Evolutionary conservation across 371 early-diverging fungal species (phyloP).

Genomic region (Mortierella sp.): DNA sequence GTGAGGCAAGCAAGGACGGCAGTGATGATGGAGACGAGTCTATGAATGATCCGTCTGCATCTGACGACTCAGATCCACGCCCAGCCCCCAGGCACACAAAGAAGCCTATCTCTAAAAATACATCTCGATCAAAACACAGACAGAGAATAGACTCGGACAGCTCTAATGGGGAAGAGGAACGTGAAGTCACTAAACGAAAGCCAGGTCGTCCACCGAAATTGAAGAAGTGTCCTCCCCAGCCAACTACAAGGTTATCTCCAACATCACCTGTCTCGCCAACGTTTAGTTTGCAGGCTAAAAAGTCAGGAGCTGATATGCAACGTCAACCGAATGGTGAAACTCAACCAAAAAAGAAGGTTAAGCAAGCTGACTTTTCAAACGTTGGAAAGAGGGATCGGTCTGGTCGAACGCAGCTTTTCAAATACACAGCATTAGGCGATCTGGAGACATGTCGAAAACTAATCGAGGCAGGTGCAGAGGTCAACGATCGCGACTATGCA

Average conservation of each 20-base stretch:
- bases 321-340: constrained; percentile 8
- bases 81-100: constrained; percentile 14
- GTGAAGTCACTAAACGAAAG: constrained; percentile 9
- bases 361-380: constrained; percentile 50
- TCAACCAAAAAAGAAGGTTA: constrained; percentile 32
- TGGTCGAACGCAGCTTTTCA: constrained; percentile 70
- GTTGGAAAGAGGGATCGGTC: constrained; percentile 70
- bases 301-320: constrained; percentile 2
- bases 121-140: constrained; percentile 16
- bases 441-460: constrained; percentile 63
- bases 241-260: constrained; percentile 16
- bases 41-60: constrained; percentile 19
- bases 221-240: constrained; percentile 10
- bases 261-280: constrained; percentile 17
- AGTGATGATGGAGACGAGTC: constrained; percentile 20
- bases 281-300: constrained; percentile 9
- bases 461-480: constrained; percentile 65
- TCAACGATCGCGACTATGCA: constrained; percentile 72
- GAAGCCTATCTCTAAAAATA: neutral
- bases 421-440: constrained; percentile 64
- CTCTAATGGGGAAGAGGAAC: constrained; percentile 33
- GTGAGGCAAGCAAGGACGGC: constrained; percentile 15
- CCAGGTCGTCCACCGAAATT: constrained; percentile 43
- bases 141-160: constrained; percentile 42
- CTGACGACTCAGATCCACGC: constrained; percentile 32